These are phyloP conservation scores for Setaria italica DNA, from an alignment of 202 grass and related monocot genomes.

Conservation along the genomic window DNA sequence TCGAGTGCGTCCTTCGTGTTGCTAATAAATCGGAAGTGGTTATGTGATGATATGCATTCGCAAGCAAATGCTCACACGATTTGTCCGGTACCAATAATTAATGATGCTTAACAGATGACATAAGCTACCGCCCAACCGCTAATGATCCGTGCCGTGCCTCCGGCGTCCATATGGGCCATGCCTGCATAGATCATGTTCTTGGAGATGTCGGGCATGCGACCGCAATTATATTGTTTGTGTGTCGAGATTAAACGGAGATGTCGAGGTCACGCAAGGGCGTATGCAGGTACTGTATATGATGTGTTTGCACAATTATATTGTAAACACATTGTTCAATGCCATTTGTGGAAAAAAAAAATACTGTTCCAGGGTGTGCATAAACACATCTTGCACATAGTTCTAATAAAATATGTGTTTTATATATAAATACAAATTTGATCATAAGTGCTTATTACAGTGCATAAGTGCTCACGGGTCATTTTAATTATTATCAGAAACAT, in stretches of 20 bases:
- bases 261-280: neutral
- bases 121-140: constrained; percentile 44
- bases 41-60: constrained; percentile 38
- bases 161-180: constrained; percentile 46
- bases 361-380: too few relatives aligned
- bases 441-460: neutral
- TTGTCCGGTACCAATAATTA: constrained; percentile 52
- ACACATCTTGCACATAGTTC: too few relatives aligned
- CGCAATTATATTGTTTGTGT: neutral
- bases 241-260: neutral
- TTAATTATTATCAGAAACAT: neutral
- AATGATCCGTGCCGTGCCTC: constrained; percentile 41
- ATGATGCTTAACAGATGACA: constrained; percentile 46
- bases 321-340: too few relatives aligned
- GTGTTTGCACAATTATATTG: too few relatives aligned
- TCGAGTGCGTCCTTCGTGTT: neutral
- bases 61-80: constrained; percentile 38
- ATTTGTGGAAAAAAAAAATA: too few relatives aligned
- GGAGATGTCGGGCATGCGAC: constrained; percentile 30
- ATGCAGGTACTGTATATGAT: neutral
- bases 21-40: constrained; percentile 51
- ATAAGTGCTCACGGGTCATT: neutral
- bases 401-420: neutral
- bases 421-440: neutral
- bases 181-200: constrained; percentile 50